These are phyloP conservation scores for Brassica rapa DNA, from an alignment of 345 rosid species.

Conservation along the genomic window DNA sequence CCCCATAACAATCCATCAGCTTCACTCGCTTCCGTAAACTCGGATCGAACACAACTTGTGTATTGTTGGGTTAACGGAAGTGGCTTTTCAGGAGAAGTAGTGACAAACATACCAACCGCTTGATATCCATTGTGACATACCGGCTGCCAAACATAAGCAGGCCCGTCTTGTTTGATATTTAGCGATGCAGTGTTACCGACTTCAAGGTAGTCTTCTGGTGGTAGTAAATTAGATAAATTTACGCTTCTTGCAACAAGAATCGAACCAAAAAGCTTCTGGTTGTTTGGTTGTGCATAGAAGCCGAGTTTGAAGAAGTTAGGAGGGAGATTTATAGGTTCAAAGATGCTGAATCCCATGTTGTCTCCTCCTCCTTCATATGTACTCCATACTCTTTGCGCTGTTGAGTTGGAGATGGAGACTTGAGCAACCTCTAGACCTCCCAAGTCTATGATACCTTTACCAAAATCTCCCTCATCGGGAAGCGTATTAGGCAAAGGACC, in stretches of 20 bases:
- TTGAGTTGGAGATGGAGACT: conserved; percentile 42
- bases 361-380: conserved; percentile 56
- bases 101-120: conserved; percentile 55
- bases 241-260: conserved; percentile 59
- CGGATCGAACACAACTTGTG: conserved; percentile 60
- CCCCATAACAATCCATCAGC: conserved; percentile 61
- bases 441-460: conserved; percentile 53
- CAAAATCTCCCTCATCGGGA: conserved; percentile 53
- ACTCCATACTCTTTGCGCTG: conserved; percentile 52
- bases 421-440: conserved; percentile 62
- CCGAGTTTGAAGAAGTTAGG: conserved; percentile 57
- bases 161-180: conserved; percentile 56
- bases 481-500: conserved; percentile 53
- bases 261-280: conserved; percentile 50
- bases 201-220: conserved; percentile 63
- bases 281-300: conserved; percentile 63
- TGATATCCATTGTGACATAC: conserved; percentile 57
- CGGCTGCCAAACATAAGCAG: conserved; percentile 71
- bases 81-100: conserved; percentile 57
- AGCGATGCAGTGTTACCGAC: conserved; percentile 63
- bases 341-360: conserved; percentile 60
- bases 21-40: conserved; percentile 58
- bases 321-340: conserved; percentile 45
- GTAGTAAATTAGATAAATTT: conserved; percentile 24
- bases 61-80: conserved; percentile 35